These are phyloP conservation scores for Starmerella vaccinii DNA, from an alignment of 805 yeast species.

Conservation along the genomic window DNA sequence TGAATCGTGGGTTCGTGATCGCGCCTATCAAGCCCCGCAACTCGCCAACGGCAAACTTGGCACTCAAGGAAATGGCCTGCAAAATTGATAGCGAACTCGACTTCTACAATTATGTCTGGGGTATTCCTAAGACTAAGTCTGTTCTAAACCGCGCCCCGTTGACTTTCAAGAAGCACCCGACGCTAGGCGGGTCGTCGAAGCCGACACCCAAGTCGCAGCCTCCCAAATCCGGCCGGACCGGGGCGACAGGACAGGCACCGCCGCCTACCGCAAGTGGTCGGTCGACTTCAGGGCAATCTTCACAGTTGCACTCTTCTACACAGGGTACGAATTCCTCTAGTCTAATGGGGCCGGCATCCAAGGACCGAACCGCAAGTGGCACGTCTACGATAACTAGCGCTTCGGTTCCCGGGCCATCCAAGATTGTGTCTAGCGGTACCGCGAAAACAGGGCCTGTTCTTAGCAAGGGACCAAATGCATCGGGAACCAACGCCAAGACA, in stretches of 20 bases:
- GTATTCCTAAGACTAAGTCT: constrained; percentile 25
- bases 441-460: constrained; percentile 28
- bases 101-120: constrained; percentile 54
- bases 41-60: constrained; percentile 36
- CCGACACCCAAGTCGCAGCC: background rate
- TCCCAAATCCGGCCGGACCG: background rate
- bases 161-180: constrained; percentile 30
- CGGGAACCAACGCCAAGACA: background rate
- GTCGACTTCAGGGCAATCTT: constrained; percentile 1
- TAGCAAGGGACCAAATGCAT: constrained; percentile 3
- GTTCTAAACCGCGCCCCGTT: constrained; percentile 30
- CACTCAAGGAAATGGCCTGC: constrained; percentile 69
- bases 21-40: constrained; percentile 53
- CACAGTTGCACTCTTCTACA: background rate
- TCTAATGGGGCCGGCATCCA: background rate
- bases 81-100: constrained; percentile 77
- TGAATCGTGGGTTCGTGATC: constrained; percentile 76
- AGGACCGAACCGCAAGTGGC: constrained; percentile 16
- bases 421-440: constrained; percentile 23
- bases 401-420: constrained; percentile 19
- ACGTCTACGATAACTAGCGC: constrained; percentile 9
- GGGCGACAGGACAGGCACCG: background rate
- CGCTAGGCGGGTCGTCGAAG: constrained; percentile 19
- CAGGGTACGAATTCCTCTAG: background rate
- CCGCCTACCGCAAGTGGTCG: background rate